Conservation (phyloP, 441 rosid genomes). For the Aleurites moluccanus region DNA sequence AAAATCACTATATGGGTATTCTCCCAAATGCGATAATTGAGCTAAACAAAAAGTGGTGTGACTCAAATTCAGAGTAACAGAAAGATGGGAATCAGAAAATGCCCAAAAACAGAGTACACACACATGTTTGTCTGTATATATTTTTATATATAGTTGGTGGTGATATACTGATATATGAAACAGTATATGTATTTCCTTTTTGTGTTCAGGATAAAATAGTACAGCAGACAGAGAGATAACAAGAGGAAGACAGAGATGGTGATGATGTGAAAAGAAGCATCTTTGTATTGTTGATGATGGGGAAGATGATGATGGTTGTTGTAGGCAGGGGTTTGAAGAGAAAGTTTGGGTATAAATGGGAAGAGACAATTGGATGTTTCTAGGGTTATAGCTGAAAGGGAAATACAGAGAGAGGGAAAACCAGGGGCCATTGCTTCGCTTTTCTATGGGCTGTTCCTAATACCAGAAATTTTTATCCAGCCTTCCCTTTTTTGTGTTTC, state of each 20-base stretch:
- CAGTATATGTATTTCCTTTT: not conserved
- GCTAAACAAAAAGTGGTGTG: not conserved
- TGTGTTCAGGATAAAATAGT: constrained; percentile 1
- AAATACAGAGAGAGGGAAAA: constrained; percentile 44
- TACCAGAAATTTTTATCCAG: constrained; percentile 41
- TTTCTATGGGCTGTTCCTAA: constrained; percentile 76
- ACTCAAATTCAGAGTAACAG: not conserved
- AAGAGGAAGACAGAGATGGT: constrained; percentile 10
- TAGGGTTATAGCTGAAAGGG: constrained; percentile 30
- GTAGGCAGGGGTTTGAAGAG: not conserved
- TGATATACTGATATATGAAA: not conserved
- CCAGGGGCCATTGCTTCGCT: constrained; percentile 76
- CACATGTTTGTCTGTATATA: not conserved
- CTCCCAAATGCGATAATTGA: constrained; percentile 1
- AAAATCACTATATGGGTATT: not conserved
- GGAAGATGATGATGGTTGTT: not conserved
- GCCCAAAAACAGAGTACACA: constrained; percentile 1
- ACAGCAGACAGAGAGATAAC: not conserved
- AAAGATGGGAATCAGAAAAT: constrained; percentile 16
- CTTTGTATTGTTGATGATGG: constrained; percentile 25
- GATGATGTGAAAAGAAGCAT: constrained; percentile 28
- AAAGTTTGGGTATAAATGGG: constrained; percentile 6
- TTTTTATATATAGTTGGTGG: not conserved
- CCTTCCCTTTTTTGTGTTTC: not conserved
- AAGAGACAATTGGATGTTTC: not conserved